Base-by-base conservation (phyloP, 371 early-diverging fungal genomes). In the Catenaria anguillulae region DNA sequence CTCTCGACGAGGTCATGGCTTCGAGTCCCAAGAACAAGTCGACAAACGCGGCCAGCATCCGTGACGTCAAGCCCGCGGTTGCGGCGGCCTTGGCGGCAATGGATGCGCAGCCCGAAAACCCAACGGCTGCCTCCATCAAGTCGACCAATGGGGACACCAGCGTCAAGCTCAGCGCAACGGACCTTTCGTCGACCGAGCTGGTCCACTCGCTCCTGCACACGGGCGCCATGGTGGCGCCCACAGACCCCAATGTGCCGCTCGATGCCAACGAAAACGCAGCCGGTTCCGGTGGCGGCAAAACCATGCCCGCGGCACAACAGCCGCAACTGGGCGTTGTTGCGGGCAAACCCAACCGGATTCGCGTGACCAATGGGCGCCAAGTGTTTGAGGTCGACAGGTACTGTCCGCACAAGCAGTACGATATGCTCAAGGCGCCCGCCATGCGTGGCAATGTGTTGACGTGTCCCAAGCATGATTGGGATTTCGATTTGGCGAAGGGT, bases 401-500 rank as follows among this genome's bases (percentile, higher is more conserved):
- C 63, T 84, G 85, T 64, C 85, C 85, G 50, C 85, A 84, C 62
- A 80, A 84, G 62, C 70, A 75, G 23, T 79, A 81, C 24, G 85
- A 84, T 73, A 70, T 84, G 50, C 67, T 45, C 43, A 43, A 37
- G 75, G 81, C 79, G 81, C 82, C 77, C 43, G 81, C 83, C 6
- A 54, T n/a, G n/a, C n/a, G 80, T 29, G 85, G 85, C 6, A 71
- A 75, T 50, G 73, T 68, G 19, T 58, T 84, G 33, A 66, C 77
- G 40, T 84, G 85, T 62, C 74, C 81, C 61, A 83, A 82, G 65
- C 85, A 84, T 63, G 77, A 80, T 60, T 84, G 85, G 85, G 68
- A 69, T 0, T 84, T 83, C 63, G 63, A 67, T 21, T 62, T 84
- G 61, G 77, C 79, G 37, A 69, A 71, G 19, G 66, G 63, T 33